These are phyloP conservation scores for Tricholoma sp. DNA, from an alignment of 768 basidiomycete species.

Conservation along the genomic window DNA sequence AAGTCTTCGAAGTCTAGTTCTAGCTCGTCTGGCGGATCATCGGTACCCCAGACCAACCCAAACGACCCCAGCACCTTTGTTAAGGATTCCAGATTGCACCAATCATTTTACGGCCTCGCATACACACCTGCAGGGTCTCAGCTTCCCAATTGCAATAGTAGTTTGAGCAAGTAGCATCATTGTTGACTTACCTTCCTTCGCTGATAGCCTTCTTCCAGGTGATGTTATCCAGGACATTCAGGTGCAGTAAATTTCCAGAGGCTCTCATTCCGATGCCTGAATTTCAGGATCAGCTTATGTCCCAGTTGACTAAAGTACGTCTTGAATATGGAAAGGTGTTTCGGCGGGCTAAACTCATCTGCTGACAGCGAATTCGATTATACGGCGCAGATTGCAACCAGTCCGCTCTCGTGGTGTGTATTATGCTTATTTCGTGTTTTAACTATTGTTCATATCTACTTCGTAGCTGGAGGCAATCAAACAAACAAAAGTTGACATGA, in stretches of 20 bases:
- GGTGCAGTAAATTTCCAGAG: slow-evolving; percentile 30
- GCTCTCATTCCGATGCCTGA: slow-evolving; percentile 1
- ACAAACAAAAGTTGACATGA: slow-evolving; percentile 84
- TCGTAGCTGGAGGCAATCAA: slow-evolving; percentile 78
- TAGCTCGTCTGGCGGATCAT: slow-evolving; percentile 1
- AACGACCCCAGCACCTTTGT: slow-evolving; percentile 76
- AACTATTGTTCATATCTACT: not conserved
- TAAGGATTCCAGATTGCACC: slow-evolving; percentile 61
- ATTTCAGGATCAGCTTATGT: slow-evolving; percentile 50
- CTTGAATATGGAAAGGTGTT: slow-evolving; percentile 15
- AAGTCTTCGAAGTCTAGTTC: slow-evolving; percentile 17
- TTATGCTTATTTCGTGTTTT: not conserved
- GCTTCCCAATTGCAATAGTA: slow-evolving; percentile 62
- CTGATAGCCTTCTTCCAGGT: slow-evolving; percentile 20
- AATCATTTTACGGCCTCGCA: slow-evolving; percentile 81
- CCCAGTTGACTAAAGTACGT: slow-evolving; percentile 70
- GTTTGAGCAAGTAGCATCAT: slow-evolving; percentile 28
- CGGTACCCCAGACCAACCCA: slow-evolving; percentile 27
- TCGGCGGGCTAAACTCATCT: not conserved
- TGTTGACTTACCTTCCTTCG: not conserved
- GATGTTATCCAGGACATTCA: slow-evolving; percentile 69
- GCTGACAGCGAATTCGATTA: slow-evolving; percentile 59
- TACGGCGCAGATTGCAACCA: slow-evolving; percentile 90
- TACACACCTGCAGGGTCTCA: slow-evolving; percentile 80
- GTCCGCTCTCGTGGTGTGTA: slow-evolving; percentile 62